These are phyloP conservation scores for Scytalidium lignicola DNA, from an alignment of 2,329 filamentous ascomycete genomes.

Conservation along the genomic window DNA sequence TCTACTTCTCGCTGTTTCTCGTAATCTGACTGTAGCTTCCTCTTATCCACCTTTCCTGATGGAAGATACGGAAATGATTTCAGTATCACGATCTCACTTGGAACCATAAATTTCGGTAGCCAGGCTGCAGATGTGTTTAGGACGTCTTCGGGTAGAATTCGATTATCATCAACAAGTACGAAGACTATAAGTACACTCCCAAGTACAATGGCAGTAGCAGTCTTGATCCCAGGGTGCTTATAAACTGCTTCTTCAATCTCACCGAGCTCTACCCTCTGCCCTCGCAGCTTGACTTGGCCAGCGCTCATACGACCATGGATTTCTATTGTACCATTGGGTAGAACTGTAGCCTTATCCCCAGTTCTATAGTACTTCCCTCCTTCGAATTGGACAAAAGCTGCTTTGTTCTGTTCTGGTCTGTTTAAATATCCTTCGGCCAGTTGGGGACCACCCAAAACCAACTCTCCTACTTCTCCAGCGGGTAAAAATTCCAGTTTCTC, in stretches of 20 bases:
- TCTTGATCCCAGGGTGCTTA: constrained; percentile 55
- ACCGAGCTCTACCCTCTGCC: constrained; percentile 76
- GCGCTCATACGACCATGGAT: constrained; percentile 74
- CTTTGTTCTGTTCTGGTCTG: constrained; percentile 65
- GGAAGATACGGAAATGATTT: constrained; percentile 66
- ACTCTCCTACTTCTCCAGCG: constrained; percentile 45
- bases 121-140: constrained; percentile 60
- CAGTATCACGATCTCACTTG: constrained; percentile 63
- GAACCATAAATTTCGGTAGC: constrained; percentile 81
- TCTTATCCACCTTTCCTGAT: constrained; percentile 79
- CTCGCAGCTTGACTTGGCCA: constrained; percentile 82
- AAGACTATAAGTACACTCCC: constrained; percentile 67
- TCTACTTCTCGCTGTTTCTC: constrained; percentile 17
- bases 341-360: constrained; percentile 73
- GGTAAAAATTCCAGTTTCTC: constrained; percentile 21
- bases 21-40: constrained; percentile 54
- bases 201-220: constrained; percentile 62
- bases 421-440: constrained; percentile 80
- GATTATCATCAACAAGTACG: constrained; percentile 38
- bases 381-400: constrained; percentile 63
- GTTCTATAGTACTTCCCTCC: constrained; percentile 72
- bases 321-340: constrained; percentile 65
- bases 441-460: constrained; percentile 76
- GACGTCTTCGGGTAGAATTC: constrained; percentile 39
- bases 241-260: constrained; percentile 70